These are phyloP conservation scores for Exophiala aquamarina DNA, from an alignment of 2,329 filamentous ascomycete species.

Conservation along the genomic window DNA sequence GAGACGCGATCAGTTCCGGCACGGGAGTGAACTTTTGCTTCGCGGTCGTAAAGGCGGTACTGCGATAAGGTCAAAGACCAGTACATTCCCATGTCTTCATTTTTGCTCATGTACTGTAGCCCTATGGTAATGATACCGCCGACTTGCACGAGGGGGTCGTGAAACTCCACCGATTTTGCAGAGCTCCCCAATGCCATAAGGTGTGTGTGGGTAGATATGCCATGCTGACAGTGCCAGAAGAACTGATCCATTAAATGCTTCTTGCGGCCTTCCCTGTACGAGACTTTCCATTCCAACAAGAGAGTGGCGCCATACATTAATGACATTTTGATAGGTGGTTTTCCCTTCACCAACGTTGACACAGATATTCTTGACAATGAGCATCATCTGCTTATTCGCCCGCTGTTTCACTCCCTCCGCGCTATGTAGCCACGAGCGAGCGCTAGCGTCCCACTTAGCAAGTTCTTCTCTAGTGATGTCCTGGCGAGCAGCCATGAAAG, in stretches of 20 bases:
- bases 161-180: conserved; percentile 23
- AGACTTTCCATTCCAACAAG: conserved; percentile 32
- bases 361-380: conserved; percentile 33
- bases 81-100: conserved; percentile 19
- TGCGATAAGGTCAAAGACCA: conserved; percentile 32
- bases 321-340: conserved; percentile 32
- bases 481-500: conserved; percentile 10
- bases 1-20: conserved; percentile 13
- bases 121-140: conserved; percentile 27
- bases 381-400: conserved; percentile 31
- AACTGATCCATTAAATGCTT: conserved; percentile 26
- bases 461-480: conserved; percentile 31
- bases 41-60: conserved; percentile 29
- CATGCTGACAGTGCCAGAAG: conserved; percentile 35
- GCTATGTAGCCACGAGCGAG: conserved; percentile 37
- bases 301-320: conserved; percentile 31
- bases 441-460: conserved; percentile 40
- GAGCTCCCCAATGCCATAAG: conserved; percentile 58
- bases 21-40: conserved; percentile 13
- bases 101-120: conserved; percentile 10
- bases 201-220: conserved; percentile 39
- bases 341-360: conserved; percentile 11
- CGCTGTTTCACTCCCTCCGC: conserved; percentile 32
- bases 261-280: conserved; percentile 30
- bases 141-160: conserved; percentile 21